phyloP scores from a whole-genome alignment of 345 rosid genomes.

The Eucalyptus marginata region DNA sequence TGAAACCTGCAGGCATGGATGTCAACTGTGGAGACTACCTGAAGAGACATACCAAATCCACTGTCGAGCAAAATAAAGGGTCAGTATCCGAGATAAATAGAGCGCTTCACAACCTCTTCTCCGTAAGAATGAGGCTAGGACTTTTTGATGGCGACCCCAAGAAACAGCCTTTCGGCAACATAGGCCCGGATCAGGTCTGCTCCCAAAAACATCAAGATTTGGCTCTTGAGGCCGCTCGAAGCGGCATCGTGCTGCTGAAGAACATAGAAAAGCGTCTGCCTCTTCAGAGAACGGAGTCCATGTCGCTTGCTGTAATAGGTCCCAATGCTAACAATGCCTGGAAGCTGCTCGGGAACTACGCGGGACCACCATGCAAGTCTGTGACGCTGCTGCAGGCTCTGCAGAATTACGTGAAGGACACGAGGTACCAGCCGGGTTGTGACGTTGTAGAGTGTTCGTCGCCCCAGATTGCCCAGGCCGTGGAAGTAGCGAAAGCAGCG shows the following conservation, averaged over 20 bases:
- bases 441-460: constrained; percentile 49
- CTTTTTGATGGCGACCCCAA: constrained; percentile 69
- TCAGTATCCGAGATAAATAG: constrained; percentile 44
- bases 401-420: constrained; percentile 32
- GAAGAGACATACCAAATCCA: constrained; percentile 52
- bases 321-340: constrained; percentile 54
- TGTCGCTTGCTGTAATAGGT: constrained; percentile 69
- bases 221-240: constrained; percentile 76
- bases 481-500: constrained; percentile 32
- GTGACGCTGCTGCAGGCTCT: constrained; percentile 50
- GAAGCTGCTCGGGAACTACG: constrained; percentile 76
- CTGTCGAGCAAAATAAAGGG: constrained; percentile 53
- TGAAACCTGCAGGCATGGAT: constrained; percentile 59
- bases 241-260: constrained; percentile 84
- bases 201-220: constrained; percentile 56
- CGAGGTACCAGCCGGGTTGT: constrained; percentile 47
- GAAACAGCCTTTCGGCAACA: constrained; percentile 42
- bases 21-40: constrained; percentile 72
- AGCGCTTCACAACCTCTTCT: constrained; percentile 72
- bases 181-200: constrained; percentile 54
- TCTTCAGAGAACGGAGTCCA: constrained; percentile 23
- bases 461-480: constrained; percentile 39
- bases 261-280: constrained; percentile 55
- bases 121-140: constrained; percentile 78
- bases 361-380: constrained; percentile 56